A percentile compares a stretch with the other conserved stretches of the same genome.
These are phyloP conservation scores for Podaxis sp. DNA, from an alignment of 768 basidiomycete genomes.

Conservation along the genomic window DNA sequence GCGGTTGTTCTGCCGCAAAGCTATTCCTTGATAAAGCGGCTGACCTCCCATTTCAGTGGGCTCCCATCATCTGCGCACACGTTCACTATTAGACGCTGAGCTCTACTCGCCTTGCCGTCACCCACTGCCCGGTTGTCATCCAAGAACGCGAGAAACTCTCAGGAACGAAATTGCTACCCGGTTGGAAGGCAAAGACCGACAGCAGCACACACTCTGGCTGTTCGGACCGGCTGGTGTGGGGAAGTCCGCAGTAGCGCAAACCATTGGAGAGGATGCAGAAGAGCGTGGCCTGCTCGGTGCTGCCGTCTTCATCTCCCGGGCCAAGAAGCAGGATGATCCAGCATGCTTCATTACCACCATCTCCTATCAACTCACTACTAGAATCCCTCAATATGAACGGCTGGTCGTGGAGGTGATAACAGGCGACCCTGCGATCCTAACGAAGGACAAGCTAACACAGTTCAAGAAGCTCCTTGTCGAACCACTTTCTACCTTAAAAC, in stretches of 20 bases:
- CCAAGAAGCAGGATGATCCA: neutral
- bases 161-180: no score
- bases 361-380: neutral
- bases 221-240: slow-evolving; percentile 10
- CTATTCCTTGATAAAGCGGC: no score
- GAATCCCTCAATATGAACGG: neutral
- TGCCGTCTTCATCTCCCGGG: slow-evolving; percentile 7
- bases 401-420: neutral
- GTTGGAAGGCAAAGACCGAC: no score
- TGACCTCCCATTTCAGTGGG: no score
- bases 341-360: neutral
- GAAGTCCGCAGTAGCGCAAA: slow-evolving; percentile 11
- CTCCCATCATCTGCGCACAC: no score
- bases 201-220: slow-evolving; percentile 2
- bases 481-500: neutral
- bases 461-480: neutral
- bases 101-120: no score
- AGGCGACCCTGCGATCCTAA: neutral
- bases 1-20: no score
- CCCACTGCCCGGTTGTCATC: no score
- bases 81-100: no score
- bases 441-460: neutral
- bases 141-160: no score
- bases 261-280: neutral
- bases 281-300: neutral